A percentile compares a stretch with the other conserved stretches of the same genome.
These are phyloP conservation scores for Monilinia vaccinii-corymbosi DNA, from an alignment of 2,329 filamentous ascomycete genomes.

Conservation along the genomic window DNA sequence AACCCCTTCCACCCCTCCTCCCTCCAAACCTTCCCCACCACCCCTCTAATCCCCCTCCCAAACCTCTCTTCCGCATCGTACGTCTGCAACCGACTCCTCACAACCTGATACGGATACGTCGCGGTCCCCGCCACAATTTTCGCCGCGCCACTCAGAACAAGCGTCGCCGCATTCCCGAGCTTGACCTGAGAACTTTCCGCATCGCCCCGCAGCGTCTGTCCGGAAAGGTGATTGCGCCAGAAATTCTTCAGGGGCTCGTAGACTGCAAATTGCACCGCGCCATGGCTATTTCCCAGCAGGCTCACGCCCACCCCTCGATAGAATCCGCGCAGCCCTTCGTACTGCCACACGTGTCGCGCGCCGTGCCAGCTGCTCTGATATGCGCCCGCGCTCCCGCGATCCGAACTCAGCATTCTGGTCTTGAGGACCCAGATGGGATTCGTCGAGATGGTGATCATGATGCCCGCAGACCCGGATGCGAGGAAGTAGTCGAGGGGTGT, in stretches of 20 bases:
- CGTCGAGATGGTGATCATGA: constrained; percentile 71
- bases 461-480: constrained; percentile 61
- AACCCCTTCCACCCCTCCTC: constrained; percentile 78
- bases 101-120: constrained; percentile 92
- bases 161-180: constrained; percentile 42
- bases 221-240: constrained; percentile 42
- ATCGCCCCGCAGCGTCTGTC: constrained; percentile 4
- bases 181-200: constrained; percentile 21
- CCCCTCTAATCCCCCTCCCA: constrained; percentile 59
- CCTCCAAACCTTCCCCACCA: constrained; percentile 62
- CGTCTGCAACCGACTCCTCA: constrained; percentile 80
- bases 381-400: constrained; percentile 62
- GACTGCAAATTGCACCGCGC: constrained; percentile 90
- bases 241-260: constrained; percentile 64
- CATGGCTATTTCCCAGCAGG: constrained; percentile 80
- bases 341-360: constrained; percentile 52
- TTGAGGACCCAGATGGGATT: constrained; percentile 99
- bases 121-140: constrained; percentile 84
- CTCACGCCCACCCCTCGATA: constrained; percentile 81
- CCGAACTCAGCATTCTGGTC: constrained; percentile 89
- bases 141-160: constrained; percentile 69
- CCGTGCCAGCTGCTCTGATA: constrained; percentile 74
- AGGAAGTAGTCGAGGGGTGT: constrained; percentile 62
- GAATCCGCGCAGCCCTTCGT: constrained; percentile 71
- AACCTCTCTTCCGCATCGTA: constrained; percentile 73